phyloP scores from a whole-genome alignment of 2,329 filamentous ascomycete species.

The Talaromyces sp. region DNA sequence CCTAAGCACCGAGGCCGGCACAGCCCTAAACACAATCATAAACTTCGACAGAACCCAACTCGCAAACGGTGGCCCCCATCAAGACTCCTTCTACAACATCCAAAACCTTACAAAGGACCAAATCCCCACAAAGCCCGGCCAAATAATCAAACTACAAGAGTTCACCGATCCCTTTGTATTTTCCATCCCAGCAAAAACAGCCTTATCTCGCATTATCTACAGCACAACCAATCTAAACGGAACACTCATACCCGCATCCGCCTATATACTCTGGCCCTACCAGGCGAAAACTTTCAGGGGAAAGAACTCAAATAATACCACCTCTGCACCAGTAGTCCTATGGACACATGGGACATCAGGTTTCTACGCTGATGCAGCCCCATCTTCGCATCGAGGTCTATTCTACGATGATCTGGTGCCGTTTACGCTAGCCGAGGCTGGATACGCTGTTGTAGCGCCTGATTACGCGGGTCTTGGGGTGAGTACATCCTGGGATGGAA shows the following conservation, averaged over 20 bases:
- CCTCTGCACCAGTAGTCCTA: constrained; percentile 35
- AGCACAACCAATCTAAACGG: constrained; percentile 51
- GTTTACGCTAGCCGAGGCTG: constrained; percentile 45
- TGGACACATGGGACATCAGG: constrained; percentile 54
- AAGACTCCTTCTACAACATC: constrained; percentile 14
- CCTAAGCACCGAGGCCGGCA: too few species aligned
- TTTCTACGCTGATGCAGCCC: constrained; percentile 42
- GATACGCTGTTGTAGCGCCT: constrained; percentile 50
- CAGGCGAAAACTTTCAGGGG: neutral
- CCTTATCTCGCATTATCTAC: constrained; percentile 54
- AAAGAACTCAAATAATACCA: constrained; percentile 13
- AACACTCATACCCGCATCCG: constrained; percentile 51
- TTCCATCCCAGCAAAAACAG: constrained; percentile 17
- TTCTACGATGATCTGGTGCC: constrained; percentile 47
- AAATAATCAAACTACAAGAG: too few species aligned
- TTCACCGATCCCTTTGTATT: constrained; percentile 7
- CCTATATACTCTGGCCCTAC: constrained; percentile 56
- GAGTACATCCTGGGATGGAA: constrained; percentile 34
- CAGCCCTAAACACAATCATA: neutral
- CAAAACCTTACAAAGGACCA: too few species aligned
- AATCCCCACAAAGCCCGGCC: too few species aligned
- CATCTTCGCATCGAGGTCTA: constrained; percentile 46
- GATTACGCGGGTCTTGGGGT: constrained; percentile 53
- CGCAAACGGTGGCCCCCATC: constrained; percentile 22
- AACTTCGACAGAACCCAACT: constrained; percentile 20